phyloP scores from a whole-genome alignment of 441 rosid species.

The Eutrema salsugineum region DNA sequence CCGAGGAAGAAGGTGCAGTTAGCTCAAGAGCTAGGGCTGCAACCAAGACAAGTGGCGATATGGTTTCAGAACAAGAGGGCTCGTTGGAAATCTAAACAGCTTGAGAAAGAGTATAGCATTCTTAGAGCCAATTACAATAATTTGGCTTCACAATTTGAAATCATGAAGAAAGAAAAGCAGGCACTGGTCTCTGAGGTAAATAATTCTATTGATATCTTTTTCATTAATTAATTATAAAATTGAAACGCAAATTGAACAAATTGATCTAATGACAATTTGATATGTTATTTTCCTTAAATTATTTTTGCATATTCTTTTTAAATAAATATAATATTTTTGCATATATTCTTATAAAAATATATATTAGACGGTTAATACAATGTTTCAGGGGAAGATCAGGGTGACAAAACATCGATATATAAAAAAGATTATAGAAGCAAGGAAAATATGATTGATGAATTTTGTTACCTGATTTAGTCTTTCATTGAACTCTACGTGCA shows the following conservation, averaged over 20 bases:
- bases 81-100: slow-evolving; percentile 72
- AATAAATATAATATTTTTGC: no score
- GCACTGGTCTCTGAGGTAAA: slow-evolving; percentile 51
- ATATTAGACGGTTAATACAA: not conserved
- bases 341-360: no score
- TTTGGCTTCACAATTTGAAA: slow-evolving; percentile 48
- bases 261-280: not conserved
- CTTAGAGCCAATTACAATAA: slow-evolving; percentile 48
- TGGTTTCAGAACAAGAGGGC: slow-evolving; percentile 91
- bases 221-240: not conserved
- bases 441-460: not conserved
- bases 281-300: not conserved
- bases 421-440: not conserved
- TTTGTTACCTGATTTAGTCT: not conserved
- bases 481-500: slow-evolving; percentile 20
- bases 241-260: not conserved
- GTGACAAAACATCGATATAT: not conserved
- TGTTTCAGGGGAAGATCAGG: not conserved
- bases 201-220: not conserved
- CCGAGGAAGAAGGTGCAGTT: slow-evolving; percentile 61
- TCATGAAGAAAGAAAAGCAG: slow-evolving; percentile 54
- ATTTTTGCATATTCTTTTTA: not conserved
- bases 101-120: slow-evolving; percentile 52
- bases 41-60: slow-evolving; percentile 80
- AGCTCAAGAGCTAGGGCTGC: slow-evolving; percentile 65